Conservation (phyloP, 169 alveolate genomes). For the Perkinsus olseni region DNA sequence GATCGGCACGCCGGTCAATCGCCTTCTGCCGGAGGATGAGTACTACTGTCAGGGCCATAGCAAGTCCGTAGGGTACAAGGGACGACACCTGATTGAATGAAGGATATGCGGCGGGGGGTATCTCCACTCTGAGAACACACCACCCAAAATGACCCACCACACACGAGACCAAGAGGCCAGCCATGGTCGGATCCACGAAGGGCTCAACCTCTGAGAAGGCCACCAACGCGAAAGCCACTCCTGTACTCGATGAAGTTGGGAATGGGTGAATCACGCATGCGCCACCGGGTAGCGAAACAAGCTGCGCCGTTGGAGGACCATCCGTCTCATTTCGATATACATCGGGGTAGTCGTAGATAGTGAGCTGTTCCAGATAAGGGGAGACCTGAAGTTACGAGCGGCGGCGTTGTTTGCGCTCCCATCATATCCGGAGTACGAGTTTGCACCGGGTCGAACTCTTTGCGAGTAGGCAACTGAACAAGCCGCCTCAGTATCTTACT, state of each 20-base stretch:
- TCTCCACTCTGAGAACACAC: not conserved
- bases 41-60: not conserved
- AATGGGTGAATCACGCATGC: not conserved
- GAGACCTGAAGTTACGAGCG: not conserved
- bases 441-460: no score
- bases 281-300: not conserved
- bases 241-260: not conserved
- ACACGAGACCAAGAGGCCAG: not conserved
- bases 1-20: not conserved
- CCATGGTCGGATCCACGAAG: not conserved
- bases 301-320: not conserved
- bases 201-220: not conserved
- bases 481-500: not conserved
- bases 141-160: not conserved
- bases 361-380: not conserved
- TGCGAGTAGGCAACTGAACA: not conserved
- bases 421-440: no score
- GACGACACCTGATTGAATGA: not conserved
- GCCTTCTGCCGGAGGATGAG: not conserved
- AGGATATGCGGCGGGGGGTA: not conserved
- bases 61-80: not conserved
- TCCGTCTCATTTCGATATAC: not conserved
- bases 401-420: no score
- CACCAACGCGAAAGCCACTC: not conserved
- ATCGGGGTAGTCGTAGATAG: not conserved